A percentile compares a stretch with the other conserved stretches of the same genome.
These are phyloP conservation scores for Hordeum marinum DNA, from an alignment of 176 grass and related monocot genomes.

Conservation along the genomic window DNA sequence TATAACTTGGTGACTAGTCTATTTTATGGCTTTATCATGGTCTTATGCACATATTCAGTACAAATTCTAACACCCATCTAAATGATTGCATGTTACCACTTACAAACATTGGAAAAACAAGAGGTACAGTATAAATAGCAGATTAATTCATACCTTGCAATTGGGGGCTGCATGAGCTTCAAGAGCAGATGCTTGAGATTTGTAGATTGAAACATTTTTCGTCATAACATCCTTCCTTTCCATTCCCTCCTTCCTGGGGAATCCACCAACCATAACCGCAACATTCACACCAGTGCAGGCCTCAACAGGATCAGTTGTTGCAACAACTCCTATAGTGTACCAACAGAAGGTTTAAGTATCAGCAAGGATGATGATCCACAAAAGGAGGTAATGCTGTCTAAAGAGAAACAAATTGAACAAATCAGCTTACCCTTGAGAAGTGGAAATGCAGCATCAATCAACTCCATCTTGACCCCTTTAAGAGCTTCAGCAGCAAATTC, in stretches of 20 bases:
- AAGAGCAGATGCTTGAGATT: constrained; percentile 89
- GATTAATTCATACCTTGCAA: constrained; percentile 63
- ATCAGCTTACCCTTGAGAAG: constrained; percentile 75
- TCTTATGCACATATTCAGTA: background rate
- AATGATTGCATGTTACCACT: background rate
- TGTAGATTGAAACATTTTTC: constrained; percentile 99
- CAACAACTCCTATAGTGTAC: constrained; percentile 73
- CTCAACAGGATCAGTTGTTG: constrained; percentile 89
- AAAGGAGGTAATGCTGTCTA: background rate
- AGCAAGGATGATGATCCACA: background rate
- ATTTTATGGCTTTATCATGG: constrained; percentile 7
- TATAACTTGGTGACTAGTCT: background rate
- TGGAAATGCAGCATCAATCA: constrained; percentile 93
- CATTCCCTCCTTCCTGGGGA: constrained; percentile 98
- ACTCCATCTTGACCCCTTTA: constrained; percentile 96
- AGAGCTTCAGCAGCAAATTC: constrained; percentile 74
- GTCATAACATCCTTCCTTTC: constrained; percentile 98
- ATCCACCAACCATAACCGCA: constrained; percentile 98
- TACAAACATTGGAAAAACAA: background rate
- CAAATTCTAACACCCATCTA: background rate
- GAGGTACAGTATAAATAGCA: background rate
- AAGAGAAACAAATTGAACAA: background rate
- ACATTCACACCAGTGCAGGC: constrained; percentile 95
- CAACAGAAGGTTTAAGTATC: constrained; percentile 6
- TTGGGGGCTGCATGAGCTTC: constrained; percentile 81